Percentiles rank a stretch among this genome's conserved stretches.
phyloP scores from a whole-genome alignment of 2,329 filamentous ascomycete species.

The Tolypocladium inflatum region DNA sequence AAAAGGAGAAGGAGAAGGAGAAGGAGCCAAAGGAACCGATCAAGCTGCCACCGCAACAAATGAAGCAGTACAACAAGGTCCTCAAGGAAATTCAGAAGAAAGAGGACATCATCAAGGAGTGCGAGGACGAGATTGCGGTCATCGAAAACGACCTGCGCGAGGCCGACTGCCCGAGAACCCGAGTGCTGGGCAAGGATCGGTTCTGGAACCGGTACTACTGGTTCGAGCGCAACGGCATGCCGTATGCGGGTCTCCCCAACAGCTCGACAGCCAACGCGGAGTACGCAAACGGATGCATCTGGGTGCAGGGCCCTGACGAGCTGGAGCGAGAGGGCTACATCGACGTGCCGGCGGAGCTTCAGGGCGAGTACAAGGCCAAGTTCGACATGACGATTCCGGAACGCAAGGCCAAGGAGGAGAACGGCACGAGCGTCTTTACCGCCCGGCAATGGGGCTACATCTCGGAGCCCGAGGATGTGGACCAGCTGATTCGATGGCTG shows the following conservation, averaged over 20 bases:
- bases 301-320: conserved; percentile 91
- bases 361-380: conserved; percentile 64
- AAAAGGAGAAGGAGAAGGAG: conserved; percentile 44
- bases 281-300: conserved; percentile 91
- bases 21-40: conserved; percentile 58
- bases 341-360: conserved; percentile 60
- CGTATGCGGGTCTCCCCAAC: conserved; percentile 75
- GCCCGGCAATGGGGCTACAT: conserved; percentile 88
- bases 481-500: conserved; percentile 76
- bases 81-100: conserved; percentile 84
- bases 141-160: conserved; percentile 90
- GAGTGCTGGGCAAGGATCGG: conserved; percentile 82
- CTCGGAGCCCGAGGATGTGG: conserved; percentile 68
- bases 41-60: conserved; percentile 59
- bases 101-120: conserved; percentile 67
- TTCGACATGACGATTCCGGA: conserved; percentile 79
- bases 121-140: conserved; percentile 75
- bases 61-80: conserved; percentile 81
- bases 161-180: conserved; percentile 84
- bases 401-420: conserved; percentile 80
- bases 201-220: conserved; percentile 99
- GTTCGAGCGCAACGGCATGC: conserved; percentile 99
- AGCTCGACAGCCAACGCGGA: conserved; percentile 80
- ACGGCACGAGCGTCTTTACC: conserved; percentile 63
- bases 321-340: conserved; percentile 81